phyloP scores from a whole-genome alignment of 768 basidiomycete genomes.

The Boletus vermiculosoides region DNA sequence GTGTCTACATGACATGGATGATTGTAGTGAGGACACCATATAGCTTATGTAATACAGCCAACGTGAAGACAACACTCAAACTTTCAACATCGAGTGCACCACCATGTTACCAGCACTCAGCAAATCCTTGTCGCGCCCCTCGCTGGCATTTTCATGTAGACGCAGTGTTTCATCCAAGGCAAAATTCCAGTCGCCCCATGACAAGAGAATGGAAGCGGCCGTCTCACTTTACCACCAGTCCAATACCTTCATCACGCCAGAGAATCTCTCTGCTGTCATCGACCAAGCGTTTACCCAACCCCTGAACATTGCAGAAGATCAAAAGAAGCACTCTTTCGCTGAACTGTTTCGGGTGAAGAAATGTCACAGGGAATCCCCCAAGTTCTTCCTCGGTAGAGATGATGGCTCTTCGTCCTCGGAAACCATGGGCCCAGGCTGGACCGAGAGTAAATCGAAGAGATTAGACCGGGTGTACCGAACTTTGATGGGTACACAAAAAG shows the following conservation, averaged over 20 bases:
- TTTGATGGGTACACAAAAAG: constrained; percentile 29
- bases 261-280: constrained; percentile 63
- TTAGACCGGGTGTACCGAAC: constrained; percentile 24
- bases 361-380: constrained; percentile 11
- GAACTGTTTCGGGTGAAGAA: constrained; percentile 20
- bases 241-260: constrained; percentile 65
- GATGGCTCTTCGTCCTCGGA: constrained; percentile 11
- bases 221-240: constrained; percentile 78
- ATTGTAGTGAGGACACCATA: neutral
- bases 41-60: constrained; percentile 17
- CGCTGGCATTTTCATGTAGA: constrained; percentile 6
- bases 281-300: constrained; percentile 56
- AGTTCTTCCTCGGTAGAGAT: constrained; percentile 32
- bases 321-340: constrained; percentile 9
- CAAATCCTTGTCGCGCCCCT: constrained; percentile 6
- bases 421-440: constrained; percentile 33
- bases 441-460: constrained; percentile 27
- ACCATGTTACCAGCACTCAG: constrained; percentile 16
- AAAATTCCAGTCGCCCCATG: constrained; percentile 17
- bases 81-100: neutral
- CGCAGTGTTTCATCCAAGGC: constrained; percentile 24
- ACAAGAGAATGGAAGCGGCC: constrained; percentile 61
- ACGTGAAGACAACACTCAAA: neutral
- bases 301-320: constrained; percentile 16
- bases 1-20: neutral